Evolutionary conservation across 2,329 filamentous ascomycete species (phyloP).

Genomic region (Trichoderma afroharzianum): DNA sequence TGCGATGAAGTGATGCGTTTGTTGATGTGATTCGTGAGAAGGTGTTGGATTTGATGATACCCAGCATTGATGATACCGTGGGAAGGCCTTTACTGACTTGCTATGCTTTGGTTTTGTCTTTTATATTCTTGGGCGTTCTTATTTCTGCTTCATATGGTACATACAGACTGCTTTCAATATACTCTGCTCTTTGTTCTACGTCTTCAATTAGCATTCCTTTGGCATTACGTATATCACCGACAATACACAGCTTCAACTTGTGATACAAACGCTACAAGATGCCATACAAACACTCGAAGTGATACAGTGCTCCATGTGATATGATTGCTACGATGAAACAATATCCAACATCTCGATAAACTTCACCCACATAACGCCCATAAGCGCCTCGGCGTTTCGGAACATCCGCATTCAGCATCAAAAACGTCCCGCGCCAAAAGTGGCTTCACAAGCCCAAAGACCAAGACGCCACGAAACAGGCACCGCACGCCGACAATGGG

Average conservation of each 20-base stretch:
- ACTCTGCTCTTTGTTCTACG: background rate
- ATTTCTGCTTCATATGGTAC: background rate
- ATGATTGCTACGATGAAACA: background rate
- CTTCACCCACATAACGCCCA: background rate
- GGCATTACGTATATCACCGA: background rate
- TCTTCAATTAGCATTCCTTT: background rate
- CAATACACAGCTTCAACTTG: background rate
- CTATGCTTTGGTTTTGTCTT: too few species aligned
- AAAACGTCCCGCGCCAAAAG: background rate
- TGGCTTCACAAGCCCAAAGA: background rate
- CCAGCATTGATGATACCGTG: background rate
- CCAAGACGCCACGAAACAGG: background rate
- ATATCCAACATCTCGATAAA: background rate
- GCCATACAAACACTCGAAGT: background rate
- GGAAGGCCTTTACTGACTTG: background rate
- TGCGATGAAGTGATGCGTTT: background rate
- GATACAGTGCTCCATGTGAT: background rate
- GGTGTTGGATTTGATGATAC: background rate
- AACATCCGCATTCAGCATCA: background rate
- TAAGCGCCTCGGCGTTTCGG: background rate
- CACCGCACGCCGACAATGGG: background rate
- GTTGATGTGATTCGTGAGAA: background rate
- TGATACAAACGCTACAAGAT: background rate
- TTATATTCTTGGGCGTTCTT: background rate
- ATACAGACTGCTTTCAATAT: background rate